Percentiles rank a stretch among this genome's conserved stretches.
Evolutionary conservation across 2,329 filamentous ascomycete genomes (phyloP).

Genomic region (Scedosporium dehoogii): DNA sequence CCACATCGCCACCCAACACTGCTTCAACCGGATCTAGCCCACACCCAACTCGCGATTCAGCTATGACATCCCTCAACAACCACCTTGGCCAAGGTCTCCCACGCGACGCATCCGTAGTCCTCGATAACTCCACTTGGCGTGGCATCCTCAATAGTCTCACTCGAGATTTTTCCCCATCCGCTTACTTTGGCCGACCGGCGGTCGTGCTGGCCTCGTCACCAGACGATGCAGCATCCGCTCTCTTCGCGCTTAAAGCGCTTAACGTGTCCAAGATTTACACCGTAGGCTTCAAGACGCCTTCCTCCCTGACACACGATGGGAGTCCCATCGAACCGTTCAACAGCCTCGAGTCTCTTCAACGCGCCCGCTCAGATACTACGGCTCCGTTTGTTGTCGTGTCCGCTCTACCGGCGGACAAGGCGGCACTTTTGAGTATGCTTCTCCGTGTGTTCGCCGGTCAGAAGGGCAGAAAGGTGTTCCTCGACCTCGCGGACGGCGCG

Average conservation of each 20-base stretch:
- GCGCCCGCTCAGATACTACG: constrained; percentile 34
- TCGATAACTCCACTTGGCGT: constrained; percentile 79
- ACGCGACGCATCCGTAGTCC: constrained; percentile 49
- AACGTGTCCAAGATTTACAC: constrained; percentile 74
- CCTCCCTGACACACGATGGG: constrained; percentile 45
- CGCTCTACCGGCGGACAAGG: constrained; percentile 68
- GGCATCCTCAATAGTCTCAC: constrained; percentile 75
- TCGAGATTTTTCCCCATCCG: constrained; percentile 71
- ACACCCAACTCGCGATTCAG: constrained; percentile 15
- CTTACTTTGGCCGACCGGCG: constrained; percentile 66
- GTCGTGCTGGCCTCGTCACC: constrained; percentile 64
- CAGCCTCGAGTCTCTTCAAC: constrained; percentile 54
- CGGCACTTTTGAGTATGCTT: constrained; percentile 66
- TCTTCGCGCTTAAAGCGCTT: constrained; percentile 70
- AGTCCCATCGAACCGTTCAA: constrained; percentile 72
- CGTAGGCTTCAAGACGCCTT: constrained; percentile 63
- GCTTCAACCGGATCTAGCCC: constrained; percentile 40
- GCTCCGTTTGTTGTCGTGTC: constrained; percentile 76
- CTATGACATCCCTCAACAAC: constrained; percentile 4
- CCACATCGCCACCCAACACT: constrained; percentile 20
- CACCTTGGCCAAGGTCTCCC: constrained; percentile 22
- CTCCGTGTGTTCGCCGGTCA: background rate
- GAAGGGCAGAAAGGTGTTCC: constrained; percentile 56
- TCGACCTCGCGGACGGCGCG: constrained; percentile 62
- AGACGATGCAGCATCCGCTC: constrained; percentile 66